Evolutionary conservation across 345 rosid genomes (phyloP).

Genomic region (Salix dunnii): DNA sequence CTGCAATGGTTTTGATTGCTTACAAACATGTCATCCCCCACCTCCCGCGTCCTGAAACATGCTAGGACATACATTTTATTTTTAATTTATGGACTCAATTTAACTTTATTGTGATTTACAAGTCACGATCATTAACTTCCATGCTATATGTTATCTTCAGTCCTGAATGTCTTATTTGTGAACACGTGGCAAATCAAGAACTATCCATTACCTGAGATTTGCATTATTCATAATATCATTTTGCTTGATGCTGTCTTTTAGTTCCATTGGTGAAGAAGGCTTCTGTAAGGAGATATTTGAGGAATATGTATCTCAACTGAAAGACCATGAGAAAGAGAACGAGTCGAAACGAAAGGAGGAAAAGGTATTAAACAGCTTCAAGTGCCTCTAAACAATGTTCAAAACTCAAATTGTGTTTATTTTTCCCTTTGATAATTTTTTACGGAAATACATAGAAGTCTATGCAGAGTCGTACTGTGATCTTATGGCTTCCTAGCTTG

Average conservation of each 20-base stretch:
- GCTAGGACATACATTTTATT: background rate
- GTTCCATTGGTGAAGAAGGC: slow-evolving; percentile 71
- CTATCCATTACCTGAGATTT: background rate
- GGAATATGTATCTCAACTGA: slow-evolving; percentile 56
- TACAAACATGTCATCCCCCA: background rate
- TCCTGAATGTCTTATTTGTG: background rate
- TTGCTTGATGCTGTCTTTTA: slow-evolving; percentile 31
- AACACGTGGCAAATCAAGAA: background rate
- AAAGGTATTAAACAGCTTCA: slow-evolving; percentile 45
- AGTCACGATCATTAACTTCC: background rate
- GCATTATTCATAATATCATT: slow-evolving; percentile 3
- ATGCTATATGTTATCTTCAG: background rate
- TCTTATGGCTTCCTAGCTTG: background rate
- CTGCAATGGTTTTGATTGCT: background rate
- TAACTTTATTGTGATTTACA: background rate
- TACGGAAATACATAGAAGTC: background rate
- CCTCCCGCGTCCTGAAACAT: no score
- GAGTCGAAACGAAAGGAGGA: slow-evolving; percentile 62
- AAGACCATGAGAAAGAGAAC: slow-evolving; percentile 59
- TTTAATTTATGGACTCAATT: background rate
- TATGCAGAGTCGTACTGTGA: background rate
- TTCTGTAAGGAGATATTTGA: slow-evolving; percentile 62
- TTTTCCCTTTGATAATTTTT: background rate
- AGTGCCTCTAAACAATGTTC: background rate
- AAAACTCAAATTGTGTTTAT: background rate